Conservation (phyloP, 2,329 filamentous ascomycete species). For the Hypomyces perniciosus region DNA sequence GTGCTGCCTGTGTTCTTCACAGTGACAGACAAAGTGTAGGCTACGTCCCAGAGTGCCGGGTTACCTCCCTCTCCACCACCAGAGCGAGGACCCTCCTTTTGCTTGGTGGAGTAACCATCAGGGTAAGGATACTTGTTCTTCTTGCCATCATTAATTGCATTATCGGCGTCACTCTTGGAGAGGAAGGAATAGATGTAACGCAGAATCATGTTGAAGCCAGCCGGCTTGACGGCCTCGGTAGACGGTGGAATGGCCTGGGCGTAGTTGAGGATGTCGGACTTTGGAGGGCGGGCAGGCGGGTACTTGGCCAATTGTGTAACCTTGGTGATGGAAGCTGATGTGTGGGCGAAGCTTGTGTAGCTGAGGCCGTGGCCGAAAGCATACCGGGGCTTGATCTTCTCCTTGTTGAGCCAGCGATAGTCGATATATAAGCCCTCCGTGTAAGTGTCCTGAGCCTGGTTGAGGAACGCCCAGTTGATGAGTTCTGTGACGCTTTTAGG, state of each 20-base stretch:
- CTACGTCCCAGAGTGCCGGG: constrained; percentile 53
- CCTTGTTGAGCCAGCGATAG: constrained; percentile 82
- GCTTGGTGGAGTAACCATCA: constrained; percentile 52
- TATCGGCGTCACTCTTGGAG: constrained; percentile 31
- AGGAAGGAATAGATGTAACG: constrained; percentile 70
- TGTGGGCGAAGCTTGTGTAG: constrained; percentile 67
- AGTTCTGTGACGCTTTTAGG: constrained; percentile 48
- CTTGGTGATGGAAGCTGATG: constrained; percentile 42
- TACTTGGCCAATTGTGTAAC: constrained; percentile 37
- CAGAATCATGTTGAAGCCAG: constrained; percentile 51
- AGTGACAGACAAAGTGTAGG: constrained; percentile 37
- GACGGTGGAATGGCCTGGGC: constrained; percentile 46
- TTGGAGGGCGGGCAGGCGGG: constrained; percentile 29
- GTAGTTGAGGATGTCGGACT: constrained; percentile 40
- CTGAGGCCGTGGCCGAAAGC: constrained; percentile 83
- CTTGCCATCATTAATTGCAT: constrained; percentile 32
- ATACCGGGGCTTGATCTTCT: constrained; percentile 67
- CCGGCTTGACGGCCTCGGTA: constrained; percentile 52
- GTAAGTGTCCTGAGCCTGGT: constrained; percentile 77
- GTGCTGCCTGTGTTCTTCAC: constrained; percentile 48
- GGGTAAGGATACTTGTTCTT: constrained; percentile 55
- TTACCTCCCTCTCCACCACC: constrained; percentile 68
- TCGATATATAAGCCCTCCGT: constrained; percentile 80
- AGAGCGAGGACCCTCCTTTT: constrained; percentile 43
- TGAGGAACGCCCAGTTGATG: constrained; percentile 44